Percentiles rank a stretch among this genome's conserved stretches.
phyloP scores from a whole-genome alignment of 148 eudicot genomes.

The Polygonum aviculare region DNA sequence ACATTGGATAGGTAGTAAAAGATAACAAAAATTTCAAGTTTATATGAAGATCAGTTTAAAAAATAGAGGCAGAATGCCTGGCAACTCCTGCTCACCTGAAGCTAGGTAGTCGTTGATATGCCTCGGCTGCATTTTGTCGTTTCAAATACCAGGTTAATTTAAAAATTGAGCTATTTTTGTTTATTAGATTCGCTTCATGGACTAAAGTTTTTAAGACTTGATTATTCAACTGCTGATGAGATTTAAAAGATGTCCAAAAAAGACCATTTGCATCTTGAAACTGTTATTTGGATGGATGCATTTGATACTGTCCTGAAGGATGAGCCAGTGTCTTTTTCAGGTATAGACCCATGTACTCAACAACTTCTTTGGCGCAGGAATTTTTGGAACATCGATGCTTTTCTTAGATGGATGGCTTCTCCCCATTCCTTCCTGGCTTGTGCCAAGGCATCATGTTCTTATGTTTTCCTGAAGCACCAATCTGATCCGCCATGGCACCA shows the following conservation, averaged over 20 bases:
- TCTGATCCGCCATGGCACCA: slow-evolving; percentile 33
- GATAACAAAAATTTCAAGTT: too few relatives aligned
- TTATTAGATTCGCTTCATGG: not conserved
- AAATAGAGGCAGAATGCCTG: too few relatives aligned
- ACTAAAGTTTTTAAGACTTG: not conserved
- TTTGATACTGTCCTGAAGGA: slow-evolving; percentile 14
- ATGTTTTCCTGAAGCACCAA: slow-evolving; percentile 33
- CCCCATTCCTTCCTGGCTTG: slow-evolving; percentile 32
- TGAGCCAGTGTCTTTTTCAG: slow-evolving; percentile 17
- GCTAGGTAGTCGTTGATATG: too few relatives aligned
- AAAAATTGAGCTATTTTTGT: not conserved
- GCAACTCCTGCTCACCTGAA: too few relatives aligned
- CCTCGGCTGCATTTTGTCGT: too few relatives aligned
- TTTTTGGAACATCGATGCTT: slow-evolving; percentile 26
- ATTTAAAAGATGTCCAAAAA: not conserved
- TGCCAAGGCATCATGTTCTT: slow-evolving; percentile 30
- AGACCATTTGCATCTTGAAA: slow-evolving; percentile 2
- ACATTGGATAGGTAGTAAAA: too few relatives aligned
- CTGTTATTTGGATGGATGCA: slow-evolving; percentile 1
- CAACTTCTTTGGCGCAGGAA: slow-evolving; percentile 48
- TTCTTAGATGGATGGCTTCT: slow-evolving; percentile 35
- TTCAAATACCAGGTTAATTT: not conserved
- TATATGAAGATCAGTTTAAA: too few relatives aligned
- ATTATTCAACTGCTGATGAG: slow-evolving; percentile 1
- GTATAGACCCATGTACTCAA: slow-evolving; percentile 29